Evolutionary conservation across 2,329 filamentous ascomycete genomes (phyloP).

Genomic region (Xylariaceae sp.): DNA sequence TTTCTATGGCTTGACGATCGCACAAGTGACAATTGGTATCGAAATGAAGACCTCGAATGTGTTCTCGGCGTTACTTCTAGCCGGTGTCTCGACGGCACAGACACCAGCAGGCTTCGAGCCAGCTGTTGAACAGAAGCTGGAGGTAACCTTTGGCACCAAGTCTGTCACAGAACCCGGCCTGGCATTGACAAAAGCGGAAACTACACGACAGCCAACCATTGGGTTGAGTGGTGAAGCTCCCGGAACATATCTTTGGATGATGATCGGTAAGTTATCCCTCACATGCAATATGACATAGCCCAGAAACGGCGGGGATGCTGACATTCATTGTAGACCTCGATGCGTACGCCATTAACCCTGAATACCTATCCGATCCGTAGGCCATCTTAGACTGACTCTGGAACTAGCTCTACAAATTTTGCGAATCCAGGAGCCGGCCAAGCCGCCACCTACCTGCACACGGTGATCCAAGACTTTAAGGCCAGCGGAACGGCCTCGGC

Average conservation of each 20-base stretch:
- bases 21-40: not conserved
- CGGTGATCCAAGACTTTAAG: constrained; percentile 37
- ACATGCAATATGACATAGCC: too few species aligned
- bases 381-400: constrained; percentile 5
- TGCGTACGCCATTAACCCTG: constrained; percentile 25
- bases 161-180: constrained; percentile 30
- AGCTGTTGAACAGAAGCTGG: constrained; percentile 30
- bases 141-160: constrained; percentile 35
- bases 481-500: constrained; percentile 24
- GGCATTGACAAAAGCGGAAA: constrained; percentile 32
- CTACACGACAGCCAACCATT: constrained; percentile 34
- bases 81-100: constrained; percentile 27
- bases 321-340: constrained; percentile 32
- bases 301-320: constrained; percentile 11
- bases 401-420: constrained; percentile 34
- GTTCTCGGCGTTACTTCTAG: constrained; percentile 24
- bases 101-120: constrained; percentile 34
- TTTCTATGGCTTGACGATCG: not conserved
- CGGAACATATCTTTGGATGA: constrained; percentile 35
- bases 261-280: constrained; percentile 29
- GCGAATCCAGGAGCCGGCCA: constrained; percentile 31
- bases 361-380: not conserved
- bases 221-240: constrained; percentile 28
- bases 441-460: constrained; percentile 34
- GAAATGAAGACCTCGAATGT: constrained; percentile 32